A percentile compares a stretch with the other conserved stretches of the same genome.
These are phyloP conservation scores for Puccinia horiana DNA, from an alignment of 1,284 basidiomycete genomes.

Conservation along the genomic window DNA sequence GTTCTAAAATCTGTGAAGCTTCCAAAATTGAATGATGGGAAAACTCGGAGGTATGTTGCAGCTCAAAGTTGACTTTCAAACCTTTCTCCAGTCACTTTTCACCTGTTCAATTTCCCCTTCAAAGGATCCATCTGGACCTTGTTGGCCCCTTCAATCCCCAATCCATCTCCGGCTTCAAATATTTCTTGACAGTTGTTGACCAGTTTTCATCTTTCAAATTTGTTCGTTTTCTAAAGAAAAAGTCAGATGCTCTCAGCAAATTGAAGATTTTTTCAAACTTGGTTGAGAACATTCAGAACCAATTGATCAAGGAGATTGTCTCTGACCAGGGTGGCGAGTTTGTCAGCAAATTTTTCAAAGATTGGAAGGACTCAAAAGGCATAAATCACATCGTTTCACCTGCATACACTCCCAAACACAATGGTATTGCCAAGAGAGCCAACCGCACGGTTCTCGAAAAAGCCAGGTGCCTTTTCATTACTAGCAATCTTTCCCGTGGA, in stretches of 20 bases:
- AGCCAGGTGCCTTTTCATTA: not conserved
- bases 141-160: not conserved
- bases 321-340: slow-evolving; percentile 54
- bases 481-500: not conserved
- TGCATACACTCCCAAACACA: slow-evolving; percentile 22
- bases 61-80: not conserved
- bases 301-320: not conserved
- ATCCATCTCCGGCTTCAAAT: slow-evolving; percentile 12
- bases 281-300: not conserved
- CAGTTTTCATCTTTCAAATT: not conserved
- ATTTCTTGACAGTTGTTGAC: not conserved
- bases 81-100: not conserved
- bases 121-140: not conserved
- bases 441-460: no score
- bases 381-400: not conserved
- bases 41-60: not conserved
- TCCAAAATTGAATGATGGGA: not conserved
- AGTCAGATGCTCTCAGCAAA: not conserved
- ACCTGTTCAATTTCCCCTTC: not conserved
- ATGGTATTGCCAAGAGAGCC: not conserved
- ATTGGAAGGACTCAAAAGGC: not conserved
- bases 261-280: not conserved
- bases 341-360: not conserved
- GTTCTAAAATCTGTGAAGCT: not conserved
- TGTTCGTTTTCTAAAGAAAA: not conserved